Conservation (phyloP, 495 filamentous ascomycete genomes). For the Aspergillus baeticus region DNA sequence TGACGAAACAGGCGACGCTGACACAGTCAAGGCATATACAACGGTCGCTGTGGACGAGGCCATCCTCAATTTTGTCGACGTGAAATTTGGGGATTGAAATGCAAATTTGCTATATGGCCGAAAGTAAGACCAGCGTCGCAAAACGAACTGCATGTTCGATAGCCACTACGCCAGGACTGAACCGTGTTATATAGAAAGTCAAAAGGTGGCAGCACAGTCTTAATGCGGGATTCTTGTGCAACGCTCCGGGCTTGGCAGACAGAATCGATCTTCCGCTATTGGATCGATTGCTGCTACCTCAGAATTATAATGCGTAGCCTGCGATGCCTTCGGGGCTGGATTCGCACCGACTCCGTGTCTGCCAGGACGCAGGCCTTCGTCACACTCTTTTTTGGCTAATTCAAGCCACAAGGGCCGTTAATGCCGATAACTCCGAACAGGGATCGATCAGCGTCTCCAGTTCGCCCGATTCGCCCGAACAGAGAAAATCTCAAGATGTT, state of each 20-base stretch:
- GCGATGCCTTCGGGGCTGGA: too few species aligned
- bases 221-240: too few species aligned
- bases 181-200: conserved; percentile 2
- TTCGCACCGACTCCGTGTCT: too few species aligned
- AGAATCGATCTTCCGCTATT: not conserved
- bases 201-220: not conserved
- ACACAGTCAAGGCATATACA: conserved; percentile 55
- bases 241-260: too few species aligned
- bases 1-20: conserved; percentile 41
- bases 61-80: conserved; percentile 32
- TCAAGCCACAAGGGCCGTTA: not conserved
- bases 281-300: not conserved
- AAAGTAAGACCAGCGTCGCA: conserved; percentile 24
- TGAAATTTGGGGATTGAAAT: conserved; percentile 8
- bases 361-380: not conserved
- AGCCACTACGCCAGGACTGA: not conserved
- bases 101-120: conserved; percentile 10
- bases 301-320: too few species aligned
- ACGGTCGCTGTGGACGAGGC: conserved; percentile 44
- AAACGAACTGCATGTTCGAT: conserved; percentile 30
- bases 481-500: too few species aligned
- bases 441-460: too few species aligned
- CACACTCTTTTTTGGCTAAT: not conserved
- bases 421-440: conserved; percentile 6
- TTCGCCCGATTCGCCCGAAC: too few species aligned